Evolutionary conservation across 2,329 filamentous ascomycete species (phyloP).

Genomic region (Neoarthrinium moseri): DNA sequence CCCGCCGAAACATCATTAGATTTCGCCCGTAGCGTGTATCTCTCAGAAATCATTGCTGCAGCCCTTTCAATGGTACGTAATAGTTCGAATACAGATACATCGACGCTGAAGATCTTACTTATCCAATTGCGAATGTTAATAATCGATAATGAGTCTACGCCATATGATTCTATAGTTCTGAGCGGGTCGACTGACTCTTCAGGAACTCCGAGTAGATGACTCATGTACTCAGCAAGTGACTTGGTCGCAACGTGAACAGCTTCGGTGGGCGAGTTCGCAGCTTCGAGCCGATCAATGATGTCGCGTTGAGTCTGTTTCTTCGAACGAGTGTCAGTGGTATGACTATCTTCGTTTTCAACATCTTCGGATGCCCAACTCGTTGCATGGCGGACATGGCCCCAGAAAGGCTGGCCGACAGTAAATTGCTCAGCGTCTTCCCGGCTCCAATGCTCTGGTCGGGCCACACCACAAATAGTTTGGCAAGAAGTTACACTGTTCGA

Average conservation of each 20-base stretch:
- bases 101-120: slow-evolving; percentile 21
- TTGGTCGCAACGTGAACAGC: slow-evolving; percentile 20
- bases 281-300: background rate
- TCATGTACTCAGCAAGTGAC: slow-evolving; percentile 23
- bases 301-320: background rate
- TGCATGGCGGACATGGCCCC: background rate
- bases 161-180: slow-evolving; percentile 20
- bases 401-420: background rate
- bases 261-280: slow-evolving; percentile 18
- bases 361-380: background rate
- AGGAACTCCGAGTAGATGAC: slow-evolving; percentile 19
- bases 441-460: slow-evolving; percentile 18
- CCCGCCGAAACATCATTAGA: too few species aligned
- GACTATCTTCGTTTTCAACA: slow-evolving; percentile 13
- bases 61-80: too few species aligned
- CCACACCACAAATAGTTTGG: slow-evolving; percentile 22
- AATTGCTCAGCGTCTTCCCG: background rate
- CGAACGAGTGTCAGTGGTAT: slow-evolving; percentile 15
- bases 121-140: slow-evolving; percentile 11
- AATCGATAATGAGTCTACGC: slow-evolving; percentile 11
- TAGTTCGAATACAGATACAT: slow-evolving; percentile 25
- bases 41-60: too few species aligned
- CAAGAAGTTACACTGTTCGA: slow-evolving; percentile 1
- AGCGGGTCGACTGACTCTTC: slow-evolving; percentile 18
- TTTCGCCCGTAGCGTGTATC: too few species aligned